Evolutionary conservation across 73 alveolate species (phyloP), one percentile per base, ranked within the genome.

Genomic region (Paramecium octaurelia): DNA sequence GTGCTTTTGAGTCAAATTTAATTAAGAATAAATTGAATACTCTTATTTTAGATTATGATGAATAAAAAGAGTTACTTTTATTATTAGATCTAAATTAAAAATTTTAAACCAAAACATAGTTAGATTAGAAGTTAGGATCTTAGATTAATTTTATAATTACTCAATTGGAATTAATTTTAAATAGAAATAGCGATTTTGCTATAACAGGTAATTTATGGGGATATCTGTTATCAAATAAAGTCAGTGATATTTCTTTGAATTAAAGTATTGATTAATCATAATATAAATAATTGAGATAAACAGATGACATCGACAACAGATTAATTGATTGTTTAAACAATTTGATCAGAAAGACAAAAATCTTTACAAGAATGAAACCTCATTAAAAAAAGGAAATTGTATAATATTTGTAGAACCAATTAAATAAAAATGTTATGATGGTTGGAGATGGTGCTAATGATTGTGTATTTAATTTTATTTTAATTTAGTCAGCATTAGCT

Each of bases 371-470:
- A 87, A 87, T 87, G 93, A 87, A 87, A 64, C 93, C 89, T 18
- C 10, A 60, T 21, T 86, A 87, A 35, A 87, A 87, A 68, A 87
- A 73, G 20, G 84, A 87, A 38, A 64, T 87, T 31, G 89, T 87
- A 2, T 54, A 87, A n/a, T 23, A 43, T 10, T 77, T 87, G 34
- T 64, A 87, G n/a, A 60, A 87, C 9, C 18, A 58, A 87, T 23
- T 35, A 87, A 57, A 5, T 14, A 58, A 64, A 34, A 54, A 54
- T 54, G 93, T 87, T 1, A 77, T 77, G 46, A 87, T 87, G 93
- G 93, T 87, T 2, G 93, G 93, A 1, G 93, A 87, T 64, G 93
- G 93, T 6, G 64, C 93, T 0, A 87, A 87, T 38, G 93, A 87
- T 60, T 87, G 93, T 87, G 93, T 73, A 73, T 31, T 27, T 27